phyloP scores from a whole-genome alignment of 1,284 basidiomycete genomes.

The Exobasidium rhododendri region DNA sequence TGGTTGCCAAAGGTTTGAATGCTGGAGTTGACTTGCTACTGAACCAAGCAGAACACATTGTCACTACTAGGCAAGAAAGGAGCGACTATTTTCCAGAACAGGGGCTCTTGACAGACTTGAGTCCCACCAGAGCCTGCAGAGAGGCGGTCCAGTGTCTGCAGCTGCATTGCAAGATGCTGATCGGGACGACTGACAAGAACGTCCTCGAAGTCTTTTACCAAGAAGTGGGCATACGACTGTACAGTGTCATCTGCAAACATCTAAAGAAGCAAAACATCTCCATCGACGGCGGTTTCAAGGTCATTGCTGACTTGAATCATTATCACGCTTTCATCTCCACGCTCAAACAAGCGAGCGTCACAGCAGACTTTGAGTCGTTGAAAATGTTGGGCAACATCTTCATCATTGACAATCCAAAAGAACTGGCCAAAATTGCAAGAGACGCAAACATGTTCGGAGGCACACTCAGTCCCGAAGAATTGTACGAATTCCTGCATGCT shows the following conservation, averaged over 20 bases:
- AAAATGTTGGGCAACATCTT: conserved; percentile 96
- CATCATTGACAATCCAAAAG: conserved; percentile 67
- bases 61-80: conserved; percentile 74
- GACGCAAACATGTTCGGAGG: conserved; percentile 92
- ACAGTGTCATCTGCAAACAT: conserved; percentile 92
- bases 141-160: conserved; percentile 82
- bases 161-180: conserved; percentile 82
- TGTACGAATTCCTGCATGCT: conserved; percentile 36
- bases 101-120: conserved; percentile 35
- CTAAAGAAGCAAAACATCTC: conserved; percentile 95
- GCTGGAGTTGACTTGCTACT: conserved; percentile 92
- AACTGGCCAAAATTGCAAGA: conserved; percentile 87
- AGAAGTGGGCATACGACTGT: conserved; percentile 87
- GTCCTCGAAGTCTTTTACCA: conserved; percentile 96
- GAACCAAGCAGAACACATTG: conserved; percentile 95
- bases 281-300: conserved; percentile 84
- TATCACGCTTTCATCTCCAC: conserved; percentile 79
- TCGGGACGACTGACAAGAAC: conserved; percentile 89
- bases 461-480: conserved; percentile 81
- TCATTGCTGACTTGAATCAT: conserved; percentile 91
- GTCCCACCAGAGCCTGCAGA: conserved; percentile 75
- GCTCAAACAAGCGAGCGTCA: conserved; percentile 64
- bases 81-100: conserved; percentile 80
- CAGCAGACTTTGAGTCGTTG: conserved; percentile 82
- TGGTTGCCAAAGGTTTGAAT: conserved; percentile 86